A percentile compares a stretch with the other conserved stretches of the same genome.
Conservation (phyloP, 495 filamentous ascomycete genomes). For the Trichoderma reesei region DNA sequence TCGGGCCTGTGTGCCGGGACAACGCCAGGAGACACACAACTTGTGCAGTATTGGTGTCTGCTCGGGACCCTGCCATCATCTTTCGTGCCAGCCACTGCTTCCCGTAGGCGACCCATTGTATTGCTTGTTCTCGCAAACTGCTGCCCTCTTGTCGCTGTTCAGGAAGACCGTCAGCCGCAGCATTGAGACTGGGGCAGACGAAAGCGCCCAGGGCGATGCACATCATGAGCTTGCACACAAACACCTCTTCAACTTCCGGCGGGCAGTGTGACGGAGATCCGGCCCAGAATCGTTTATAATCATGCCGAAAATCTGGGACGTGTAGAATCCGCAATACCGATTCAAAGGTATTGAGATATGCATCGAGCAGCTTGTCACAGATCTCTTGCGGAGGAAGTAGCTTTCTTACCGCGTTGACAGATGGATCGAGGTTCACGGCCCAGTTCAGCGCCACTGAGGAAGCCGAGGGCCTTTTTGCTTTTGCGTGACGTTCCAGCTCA, state of each 20-base stretch:
- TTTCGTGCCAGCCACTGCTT: background rate
- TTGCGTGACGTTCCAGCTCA: slow-evolving; percentile 22
- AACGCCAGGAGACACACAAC: slow-evolving; percentile 34
- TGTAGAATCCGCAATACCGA: slow-evolving; percentile 31
- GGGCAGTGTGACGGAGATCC: background rate
- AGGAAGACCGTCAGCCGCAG: background rate
- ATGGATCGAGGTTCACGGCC: background rate
- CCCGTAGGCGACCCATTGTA: background rate
- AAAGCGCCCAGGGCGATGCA: slow-evolving; percentile 38
- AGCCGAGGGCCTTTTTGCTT: slow-evolving; percentile 25
- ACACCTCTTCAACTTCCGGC: slow-evolving; percentile 15
- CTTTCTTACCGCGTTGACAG: slow-evolving; percentile 14
- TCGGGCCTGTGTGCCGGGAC: slow-evolving; percentile 31
- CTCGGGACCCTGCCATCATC: slow-evolving; percentile 28
- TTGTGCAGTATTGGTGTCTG: slow-evolving; percentile 32
- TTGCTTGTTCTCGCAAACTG: background rate
- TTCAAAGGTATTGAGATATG: slow-evolving; percentile 28
- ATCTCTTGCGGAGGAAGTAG: slow-evolving; percentile 30
- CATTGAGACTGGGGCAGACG: slow-evolving; percentile 24
- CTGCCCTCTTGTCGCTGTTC: background rate
- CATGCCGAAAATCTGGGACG: slow-evolving; percentile 24
- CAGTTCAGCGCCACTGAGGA: slow-evolving; percentile 2
- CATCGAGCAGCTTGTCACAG: slow-evolving; percentile 26
- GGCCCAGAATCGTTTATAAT: slow-evolving; percentile 25
- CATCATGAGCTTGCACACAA: slow-evolving; percentile 38